Percentiles rank a stretch among this genome's conserved stretches.
Evolutionary conservation across 805 yeast species (phyloP).

Genomic region (Metschnikowia hibisci): DNA sequence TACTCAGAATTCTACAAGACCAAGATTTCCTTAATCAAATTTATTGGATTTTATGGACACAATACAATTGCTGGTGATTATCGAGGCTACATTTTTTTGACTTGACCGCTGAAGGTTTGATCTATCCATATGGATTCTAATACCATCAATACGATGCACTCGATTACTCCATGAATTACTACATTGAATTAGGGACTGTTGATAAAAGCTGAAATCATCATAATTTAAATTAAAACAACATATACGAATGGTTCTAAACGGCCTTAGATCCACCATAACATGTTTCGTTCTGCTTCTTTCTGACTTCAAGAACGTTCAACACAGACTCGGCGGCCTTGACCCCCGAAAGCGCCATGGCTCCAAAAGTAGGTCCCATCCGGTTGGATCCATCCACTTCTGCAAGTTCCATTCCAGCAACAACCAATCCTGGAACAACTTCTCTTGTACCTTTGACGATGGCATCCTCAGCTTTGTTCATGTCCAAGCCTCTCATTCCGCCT

Average conservation of each 20-base stretch:
- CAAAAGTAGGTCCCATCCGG: slow-evolving; percentile 84
- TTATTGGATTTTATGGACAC: no score
- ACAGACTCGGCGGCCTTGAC: slow-evolving; percentile 69
- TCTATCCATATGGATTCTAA: no score
- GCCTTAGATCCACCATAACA: slow-evolving; percentile 15
- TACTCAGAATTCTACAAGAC: no score
- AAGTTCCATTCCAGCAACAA: slow-evolving; percentile 74
- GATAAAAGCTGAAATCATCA: no score
- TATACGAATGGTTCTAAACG: background rate
- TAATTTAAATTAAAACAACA: background rate
- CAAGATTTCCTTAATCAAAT: no score
- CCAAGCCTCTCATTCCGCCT: slow-evolving; percentile 74
- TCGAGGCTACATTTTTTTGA: no score
- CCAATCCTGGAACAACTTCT: slow-evolving; percentile 62
- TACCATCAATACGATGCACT: no score
- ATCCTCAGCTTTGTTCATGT: slow-evolving; percentile 76
- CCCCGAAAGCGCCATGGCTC: slow-evolving; percentile 77
- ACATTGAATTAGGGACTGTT: no score
- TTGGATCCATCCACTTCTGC: slow-evolving; percentile 73
- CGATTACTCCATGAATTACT: no score
- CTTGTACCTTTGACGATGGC: slow-evolving; percentile 67
- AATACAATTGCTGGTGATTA: no score
- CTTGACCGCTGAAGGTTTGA: no score
- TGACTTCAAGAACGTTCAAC: slow-evolving; percentile 33
- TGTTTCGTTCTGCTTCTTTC: slow-evolving; percentile 33